A percentile compares a stretch with the other conserved stretches of the same genome.
Conservation (phyloP, 139 green algal genomes). For the Asterochloris sp. region DNA sequence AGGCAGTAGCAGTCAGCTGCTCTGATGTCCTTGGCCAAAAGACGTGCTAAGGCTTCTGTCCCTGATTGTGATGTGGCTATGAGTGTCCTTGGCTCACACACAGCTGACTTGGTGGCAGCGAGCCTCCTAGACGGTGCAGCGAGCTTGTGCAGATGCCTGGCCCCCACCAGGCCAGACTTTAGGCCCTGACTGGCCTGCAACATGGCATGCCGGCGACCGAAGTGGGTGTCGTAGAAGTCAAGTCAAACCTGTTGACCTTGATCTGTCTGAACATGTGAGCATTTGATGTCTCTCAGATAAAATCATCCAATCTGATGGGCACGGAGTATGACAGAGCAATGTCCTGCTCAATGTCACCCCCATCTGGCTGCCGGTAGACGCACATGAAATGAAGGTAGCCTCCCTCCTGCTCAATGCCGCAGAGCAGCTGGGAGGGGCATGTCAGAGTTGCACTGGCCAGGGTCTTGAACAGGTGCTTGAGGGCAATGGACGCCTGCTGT, state of each 20-base stretch:
- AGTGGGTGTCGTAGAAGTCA: too few species aligned
- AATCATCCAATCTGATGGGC: constrained; percentile 37
- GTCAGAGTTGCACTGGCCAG: constrained; percentile 52
- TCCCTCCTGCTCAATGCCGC: constrained; percentile 43
- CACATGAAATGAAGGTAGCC: constrained; percentile 65
- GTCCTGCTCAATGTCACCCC: constrained; percentile 47
- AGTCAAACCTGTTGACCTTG: too few species aligned
- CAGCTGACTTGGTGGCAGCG: too few species aligned
- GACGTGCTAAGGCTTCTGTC: constrained; percentile 28
- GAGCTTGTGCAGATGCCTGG: too few species aligned
- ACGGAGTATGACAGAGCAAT: constrained; percentile 59
- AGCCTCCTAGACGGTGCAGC: too few species aligned
- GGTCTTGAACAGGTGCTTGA: constrained; percentile 62
- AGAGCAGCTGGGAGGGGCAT: constrained; percentile 52
- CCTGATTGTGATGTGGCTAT: neutral
- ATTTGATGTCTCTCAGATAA: neutral
- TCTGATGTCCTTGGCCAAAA: constrained; percentile 27
- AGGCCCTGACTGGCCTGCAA: too few species aligned
- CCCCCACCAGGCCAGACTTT: too few species aligned
- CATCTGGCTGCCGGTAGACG: constrained; percentile 44
- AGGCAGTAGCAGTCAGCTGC: constrained; percentile 62
- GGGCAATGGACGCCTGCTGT: constrained; percentile 25
- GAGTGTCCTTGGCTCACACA: too few species aligned
- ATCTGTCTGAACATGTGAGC: too few species aligned
- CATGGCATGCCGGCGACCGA: too few species aligned